Percentiles rank a stretch among this genome's conserved stretches.
Conservation (phyloP, 768 basidiomycete species). For the Mycena olivaceomarginata region DNA sequence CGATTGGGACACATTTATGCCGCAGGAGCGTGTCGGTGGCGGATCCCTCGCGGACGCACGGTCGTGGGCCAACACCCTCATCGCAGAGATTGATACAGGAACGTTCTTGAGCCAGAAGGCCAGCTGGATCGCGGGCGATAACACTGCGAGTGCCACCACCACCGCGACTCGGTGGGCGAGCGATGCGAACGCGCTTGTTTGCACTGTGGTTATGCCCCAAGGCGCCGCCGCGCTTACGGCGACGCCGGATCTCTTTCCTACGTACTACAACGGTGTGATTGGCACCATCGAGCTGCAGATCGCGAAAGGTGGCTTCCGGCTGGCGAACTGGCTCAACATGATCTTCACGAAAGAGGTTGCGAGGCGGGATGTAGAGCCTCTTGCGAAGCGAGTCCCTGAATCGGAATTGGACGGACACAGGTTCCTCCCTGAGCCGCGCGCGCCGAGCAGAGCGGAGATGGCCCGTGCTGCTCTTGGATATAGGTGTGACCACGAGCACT, state of each 20-base stretch:
- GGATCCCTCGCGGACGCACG: constrained; percentile 42
- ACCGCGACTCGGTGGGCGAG: constrained; percentile 53
- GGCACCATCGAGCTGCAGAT: constrained; percentile 53
- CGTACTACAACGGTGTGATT: constrained; percentile 43
- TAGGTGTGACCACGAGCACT: constrained; percentile 29
- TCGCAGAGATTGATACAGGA: constrained; percentile 50
- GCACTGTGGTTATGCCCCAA: constrained; percentile 53
- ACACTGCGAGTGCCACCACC: constrained; percentile 46
- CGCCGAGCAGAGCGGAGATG: constrained; percentile 27
- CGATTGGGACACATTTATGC: constrained; percentile 46
- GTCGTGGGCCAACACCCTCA: constrained; percentile 47
- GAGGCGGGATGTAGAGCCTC: neutral
- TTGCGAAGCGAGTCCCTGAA: neutral
- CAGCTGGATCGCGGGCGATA: constrained; percentile 38
- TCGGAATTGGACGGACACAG: constrained; percentile 20
- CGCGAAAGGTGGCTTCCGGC: constrained; percentile 54
- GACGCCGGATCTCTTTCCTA: constrained; percentile 42
- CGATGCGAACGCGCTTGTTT: constrained; percentile 54
- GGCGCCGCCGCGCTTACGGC: constrained; percentile 43
- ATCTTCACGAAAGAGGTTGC: constrained; percentile 29
- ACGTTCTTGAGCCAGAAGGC: constrained; percentile 23
- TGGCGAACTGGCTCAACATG: constrained; percentile 57
- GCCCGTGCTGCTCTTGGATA: constrained; percentile 24
- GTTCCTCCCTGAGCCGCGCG: constrained; percentile 18
- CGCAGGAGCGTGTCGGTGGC: constrained; percentile 46